These are phyloP conservation scores for Kazachstania sp. DNA, from an alignment of 1,139 yeast species.

Conservation along the genomic window DNA sequence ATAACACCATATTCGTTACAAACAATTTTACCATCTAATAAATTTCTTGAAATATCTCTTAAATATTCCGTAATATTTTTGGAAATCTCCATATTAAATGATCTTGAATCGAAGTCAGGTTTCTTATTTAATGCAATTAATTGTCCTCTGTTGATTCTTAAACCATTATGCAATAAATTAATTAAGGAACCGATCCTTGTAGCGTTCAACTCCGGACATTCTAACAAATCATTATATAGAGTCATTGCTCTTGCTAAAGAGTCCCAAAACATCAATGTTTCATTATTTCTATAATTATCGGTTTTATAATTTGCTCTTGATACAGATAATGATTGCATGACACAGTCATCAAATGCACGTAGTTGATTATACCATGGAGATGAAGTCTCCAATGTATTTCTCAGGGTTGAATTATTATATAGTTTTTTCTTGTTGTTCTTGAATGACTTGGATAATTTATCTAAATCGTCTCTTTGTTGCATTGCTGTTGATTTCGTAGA, in stretches of 20 bases:
- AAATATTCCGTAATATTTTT: conserved; percentile 37
- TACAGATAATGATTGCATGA: conserved; percentile 28
- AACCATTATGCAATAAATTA: conserved; percentile 41
- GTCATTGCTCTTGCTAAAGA: conserved; percentile 39
- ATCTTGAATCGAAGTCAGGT: conserved; percentile 45
- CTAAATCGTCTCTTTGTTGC: neutral
- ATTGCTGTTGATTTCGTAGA: neutral
- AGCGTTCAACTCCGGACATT: conserved; percentile 36
- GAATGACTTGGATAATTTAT: neutral
- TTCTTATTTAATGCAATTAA: conserved; percentile 41
- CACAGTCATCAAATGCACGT: conserved; percentile 40
- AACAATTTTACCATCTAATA: conserved; percentile 32
- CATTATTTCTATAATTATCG: neutral
- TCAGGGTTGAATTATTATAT: neutral
- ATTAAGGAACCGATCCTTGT: conserved; percentile 37
- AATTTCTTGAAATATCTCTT: conserved; percentile 41
- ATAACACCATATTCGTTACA: conserved; percentile 46
- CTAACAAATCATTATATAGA: conserved; percentile 36
- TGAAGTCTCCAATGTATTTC: conserved; percentile 11
- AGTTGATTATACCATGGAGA: conserved; percentile 37
- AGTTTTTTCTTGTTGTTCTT: neutral
- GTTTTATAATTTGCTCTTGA: conserved; percentile 1
- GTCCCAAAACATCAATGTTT: conserved; percentile 35
- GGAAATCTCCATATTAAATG: conserved; percentile 41
- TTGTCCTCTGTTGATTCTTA: conserved; percentile 42